These are phyloP conservation scores for Beauveria sp. DNA, from an alignment of 2,329 filamentous ascomycete species.

Conservation along the genomic window DNA sequence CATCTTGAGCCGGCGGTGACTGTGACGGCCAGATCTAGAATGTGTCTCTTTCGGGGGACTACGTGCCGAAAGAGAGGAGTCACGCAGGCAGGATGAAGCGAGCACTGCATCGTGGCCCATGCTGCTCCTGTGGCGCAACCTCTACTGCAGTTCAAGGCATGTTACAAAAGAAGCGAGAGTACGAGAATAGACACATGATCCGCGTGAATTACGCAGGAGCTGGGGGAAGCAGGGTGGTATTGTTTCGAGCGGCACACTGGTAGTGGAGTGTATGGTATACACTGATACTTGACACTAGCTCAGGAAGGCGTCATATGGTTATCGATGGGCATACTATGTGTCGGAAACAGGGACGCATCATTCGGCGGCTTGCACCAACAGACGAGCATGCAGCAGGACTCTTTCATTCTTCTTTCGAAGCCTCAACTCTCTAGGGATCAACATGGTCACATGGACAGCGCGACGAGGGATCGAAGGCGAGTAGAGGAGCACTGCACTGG, in stretches of 20 bases:
- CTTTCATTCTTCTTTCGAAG: background rate
- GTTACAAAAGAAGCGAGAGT: background rate
- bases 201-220: background rate
- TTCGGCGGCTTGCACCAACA: background rate
- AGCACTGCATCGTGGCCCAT: background rate
- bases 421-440: background rate
- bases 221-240: background rate
- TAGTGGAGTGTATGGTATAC: background rate
- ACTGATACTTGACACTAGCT: background rate
- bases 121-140: background rate
- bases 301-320: background rate
- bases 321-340: background rate
- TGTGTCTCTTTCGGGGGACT: background rate
- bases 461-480: background rate
- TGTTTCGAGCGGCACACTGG: background rate
- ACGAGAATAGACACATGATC: slow-evolving; percentile 4
- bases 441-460: background rate
- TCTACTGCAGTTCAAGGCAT: background rate
- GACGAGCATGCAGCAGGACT: background rate
- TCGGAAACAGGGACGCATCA: background rate
- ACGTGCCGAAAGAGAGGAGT: background rate
- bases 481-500: background rate
- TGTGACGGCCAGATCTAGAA: background rate
- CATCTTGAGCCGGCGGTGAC: background rate
- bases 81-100: background rate